Percentiles rank a stretch among this genome's conserved stretches.
phyloP scores from a whole-genome alignment of 345 rosid species.

The Jatropha curcas region DNA sequence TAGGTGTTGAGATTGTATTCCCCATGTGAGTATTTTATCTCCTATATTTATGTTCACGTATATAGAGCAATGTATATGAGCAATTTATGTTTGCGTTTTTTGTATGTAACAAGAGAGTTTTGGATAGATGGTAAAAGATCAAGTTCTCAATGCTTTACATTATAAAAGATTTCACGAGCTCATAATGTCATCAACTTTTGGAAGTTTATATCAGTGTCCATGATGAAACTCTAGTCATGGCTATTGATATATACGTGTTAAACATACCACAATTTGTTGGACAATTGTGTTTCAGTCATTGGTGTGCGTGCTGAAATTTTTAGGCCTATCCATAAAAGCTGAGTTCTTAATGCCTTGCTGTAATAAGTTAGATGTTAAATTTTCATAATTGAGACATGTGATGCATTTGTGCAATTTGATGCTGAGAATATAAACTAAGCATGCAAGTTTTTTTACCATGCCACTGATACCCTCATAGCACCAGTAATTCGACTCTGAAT shows the following conservation, averaged over 20 bases:
- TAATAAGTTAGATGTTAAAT: not conserved
- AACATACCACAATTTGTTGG: not conserved
- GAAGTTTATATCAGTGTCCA: not conserved
- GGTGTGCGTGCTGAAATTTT: not conserved
- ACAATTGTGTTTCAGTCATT: not conserved
- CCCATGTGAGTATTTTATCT: conserved; percentile 51
- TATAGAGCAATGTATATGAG: no score
- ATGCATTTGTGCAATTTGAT: not conserved
- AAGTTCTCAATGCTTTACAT: not conserved
- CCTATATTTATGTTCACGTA: not conserved
- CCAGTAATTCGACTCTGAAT: not conserved
- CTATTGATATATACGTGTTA: not conserved
- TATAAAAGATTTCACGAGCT: no score
- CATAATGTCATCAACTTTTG: not conserved
- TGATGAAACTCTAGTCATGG: not conserved
- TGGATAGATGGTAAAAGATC: not conserved
- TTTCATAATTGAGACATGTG: not conserved
- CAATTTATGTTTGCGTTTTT: not conserved
- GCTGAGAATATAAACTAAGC: not conserved
- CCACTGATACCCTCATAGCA: not conserved
- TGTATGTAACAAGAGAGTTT: not conserved
- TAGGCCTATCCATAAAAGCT: not conserved
- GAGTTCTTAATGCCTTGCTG: not conserved
- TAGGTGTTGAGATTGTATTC: conserved; percentile 76
- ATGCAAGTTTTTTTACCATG: not conserved